These are phyloP conservation scores for Zasmidium citrigriseum DNA, from an alignment of 2,329 filamentous ascomycete species.

Conservation along the genomic window DNA sequence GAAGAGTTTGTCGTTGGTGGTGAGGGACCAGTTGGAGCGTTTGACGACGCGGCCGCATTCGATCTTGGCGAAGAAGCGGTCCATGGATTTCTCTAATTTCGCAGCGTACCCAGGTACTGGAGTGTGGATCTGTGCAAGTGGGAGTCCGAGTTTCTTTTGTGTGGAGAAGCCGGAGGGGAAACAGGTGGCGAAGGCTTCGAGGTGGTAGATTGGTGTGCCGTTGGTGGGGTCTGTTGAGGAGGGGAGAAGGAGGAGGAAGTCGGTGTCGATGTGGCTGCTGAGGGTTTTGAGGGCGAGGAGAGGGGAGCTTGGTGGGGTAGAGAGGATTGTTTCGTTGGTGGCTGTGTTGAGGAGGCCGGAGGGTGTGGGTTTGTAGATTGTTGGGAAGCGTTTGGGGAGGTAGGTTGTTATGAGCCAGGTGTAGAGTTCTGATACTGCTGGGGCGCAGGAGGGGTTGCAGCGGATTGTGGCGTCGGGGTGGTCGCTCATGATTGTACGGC, in stretches of 20 bases:
- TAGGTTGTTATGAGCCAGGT: constrained; percentile 56
- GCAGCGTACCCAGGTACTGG: constrained; percentile 60
- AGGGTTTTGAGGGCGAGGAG: constrained; percentile 50
- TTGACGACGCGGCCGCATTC: constrained; percentile 57
- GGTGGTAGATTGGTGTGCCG: constrained; percentile 47
- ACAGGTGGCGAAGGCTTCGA: constrained; percentile 58
- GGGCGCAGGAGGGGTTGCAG: constrained; percentile 38
- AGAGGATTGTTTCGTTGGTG: constrained; percentile 46
- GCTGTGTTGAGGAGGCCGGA: constrained; percentile 48
- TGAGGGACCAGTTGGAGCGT: constrained; percentile 57
- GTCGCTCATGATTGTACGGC: constrained; percentile 48
- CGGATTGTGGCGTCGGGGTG: constrained; percentile 45
- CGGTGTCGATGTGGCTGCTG: constrained; percentile 57
- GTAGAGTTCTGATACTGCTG: constrained; percentile 60
- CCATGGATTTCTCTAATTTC: constrained; percentile 62
- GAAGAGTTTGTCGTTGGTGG: constrained; percentile 44
- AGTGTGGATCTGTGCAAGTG: constrained; percentile 57
- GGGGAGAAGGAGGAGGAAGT: constrained; percentile 61
- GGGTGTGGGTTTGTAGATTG: constrained; percentile 38
- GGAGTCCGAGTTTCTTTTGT: constrained; percentile 54
- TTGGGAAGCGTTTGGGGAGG: constrained; percentile 59
- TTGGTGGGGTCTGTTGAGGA: constrained; percentile 25
- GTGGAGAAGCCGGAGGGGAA: constrained; percentile 63
- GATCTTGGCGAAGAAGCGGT: constrained; percentile 59
- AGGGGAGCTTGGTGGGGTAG: constrained; percentile 35